phyloP scores from a whole-genome alignment of 345 rosid species.

The Trapa incisa region DNA sequence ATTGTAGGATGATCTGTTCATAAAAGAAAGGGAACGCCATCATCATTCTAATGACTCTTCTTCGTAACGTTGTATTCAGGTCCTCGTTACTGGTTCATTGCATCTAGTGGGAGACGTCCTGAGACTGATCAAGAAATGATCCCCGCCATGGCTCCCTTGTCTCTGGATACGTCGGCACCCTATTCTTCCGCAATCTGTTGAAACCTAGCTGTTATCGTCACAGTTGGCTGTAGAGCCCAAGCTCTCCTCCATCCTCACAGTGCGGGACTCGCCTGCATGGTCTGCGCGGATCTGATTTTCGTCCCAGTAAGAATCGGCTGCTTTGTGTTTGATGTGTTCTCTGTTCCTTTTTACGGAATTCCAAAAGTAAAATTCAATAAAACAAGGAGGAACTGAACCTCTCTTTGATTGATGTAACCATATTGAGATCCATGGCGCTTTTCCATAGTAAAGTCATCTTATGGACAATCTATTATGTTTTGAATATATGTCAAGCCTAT shows the following conservation, averaged over 20 bases:
- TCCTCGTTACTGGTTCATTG: slow-evolving; percentile 78
- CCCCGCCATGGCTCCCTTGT: not conserved
- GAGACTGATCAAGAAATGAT: slow-evolving; percentile 58
- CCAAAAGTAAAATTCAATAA: not conserved
- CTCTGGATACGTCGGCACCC: not conserved
- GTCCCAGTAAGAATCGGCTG: too few species aligned
- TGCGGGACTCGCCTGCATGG: not conserved
- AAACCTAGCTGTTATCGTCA: not conserved
- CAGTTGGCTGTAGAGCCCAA: not conserved
- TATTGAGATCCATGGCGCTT: too few species aligned
- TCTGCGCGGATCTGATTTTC: not conserved
- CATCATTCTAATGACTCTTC: not conserved
- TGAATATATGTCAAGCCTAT: too few species aligned
- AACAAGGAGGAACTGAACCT: too few species aligned
- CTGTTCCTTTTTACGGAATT: not conserved
- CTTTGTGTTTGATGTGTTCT: not conserved
- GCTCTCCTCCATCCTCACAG: not conserved
- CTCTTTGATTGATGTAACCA: too few species aligned
- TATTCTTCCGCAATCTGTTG: not conserved
- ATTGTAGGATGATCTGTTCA: not conserved
- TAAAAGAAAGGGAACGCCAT: not conserved
- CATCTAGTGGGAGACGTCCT: slow-evolving; percentile 89
- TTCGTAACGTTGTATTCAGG: slow-evolving; percentile 23
- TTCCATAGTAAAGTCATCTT: too few species aligned
- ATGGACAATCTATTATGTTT: too few species aligned